Evolutionary conservation across 768 basidiomycete species (phyloP).

Genomic region (Lepiota brunneoincarnata): DNA sequence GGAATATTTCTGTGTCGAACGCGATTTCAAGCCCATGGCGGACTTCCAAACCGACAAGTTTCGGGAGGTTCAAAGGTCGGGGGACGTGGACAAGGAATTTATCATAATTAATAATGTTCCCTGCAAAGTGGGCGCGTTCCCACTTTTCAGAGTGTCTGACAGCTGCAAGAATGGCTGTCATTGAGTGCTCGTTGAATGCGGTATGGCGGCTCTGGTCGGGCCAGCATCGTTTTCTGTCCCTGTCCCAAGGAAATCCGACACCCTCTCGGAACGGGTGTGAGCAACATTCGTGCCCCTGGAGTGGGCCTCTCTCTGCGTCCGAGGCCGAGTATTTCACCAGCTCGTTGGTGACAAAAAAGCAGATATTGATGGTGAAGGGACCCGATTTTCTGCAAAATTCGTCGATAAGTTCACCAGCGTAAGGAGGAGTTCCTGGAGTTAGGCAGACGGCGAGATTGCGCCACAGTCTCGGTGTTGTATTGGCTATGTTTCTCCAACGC

Average conservation of each 20-base stretch:
- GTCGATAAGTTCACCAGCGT: background rate
- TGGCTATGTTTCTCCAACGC: conserved; percentile 2
- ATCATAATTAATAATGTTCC: background rate
- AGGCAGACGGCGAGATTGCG: background rate
- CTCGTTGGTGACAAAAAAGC: background rate
- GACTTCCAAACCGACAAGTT: background rate
- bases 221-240: background rate
- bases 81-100: background rate
- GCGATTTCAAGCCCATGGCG: background rate
- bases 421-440: too few species aligned
- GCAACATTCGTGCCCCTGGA: background rate
- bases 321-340: background rate
- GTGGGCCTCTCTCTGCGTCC: background rate
- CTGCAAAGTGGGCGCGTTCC: background rate
- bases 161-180: background rate
- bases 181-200: background rate
- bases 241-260: background rate
- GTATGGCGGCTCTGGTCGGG: background rate
- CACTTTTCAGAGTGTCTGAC: background rate
- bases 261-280: background rate
- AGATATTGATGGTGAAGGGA: background rate
- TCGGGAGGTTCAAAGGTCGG: background rate
- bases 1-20: background rate
- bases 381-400: background rate
- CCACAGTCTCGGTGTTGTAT: background rate